Base-by-base conservation (phyloP, 1,284 basidiomycete genomes). In the Albatrellus sp. region DNA sequence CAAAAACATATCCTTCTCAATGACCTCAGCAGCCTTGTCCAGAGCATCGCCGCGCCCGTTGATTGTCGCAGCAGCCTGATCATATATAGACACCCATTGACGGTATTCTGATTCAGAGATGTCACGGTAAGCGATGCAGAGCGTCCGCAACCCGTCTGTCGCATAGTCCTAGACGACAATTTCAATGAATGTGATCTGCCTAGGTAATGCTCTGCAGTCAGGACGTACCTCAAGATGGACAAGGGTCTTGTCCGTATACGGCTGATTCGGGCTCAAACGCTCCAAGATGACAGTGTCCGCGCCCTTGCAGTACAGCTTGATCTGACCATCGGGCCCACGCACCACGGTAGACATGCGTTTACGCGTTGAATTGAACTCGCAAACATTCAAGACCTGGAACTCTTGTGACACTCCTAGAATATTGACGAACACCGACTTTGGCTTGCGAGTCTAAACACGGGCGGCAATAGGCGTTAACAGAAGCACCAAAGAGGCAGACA, bases 311-410 rank as follows among this genome's bases (percentile, higher is more conserved):
- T 89, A 98, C 10, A 99, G 64, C 64, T 92, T 96, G 67, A 98
- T 90, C 59, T 80, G 82, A 45, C 94, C 91, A 54, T 92, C 82
- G 0, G 93, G 87, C 31, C 77, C 73, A 13, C 91, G 80, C 20
- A 99, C 79, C 47, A 99, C 66, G 1, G 91, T 93, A 16, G 93
- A 97, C 96, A 99, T 98, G 46, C 96, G 77, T 60, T 99, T 98
- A 39, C 94, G 77, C 1, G 91, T 90, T 40, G 90, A 96, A 62
- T 98, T 98, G 73, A 99, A 98, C 63, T 98, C 96, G 73, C 92
- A 96, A 39, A 98, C 85, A 57, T 98, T 98, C 46, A 99, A 68
- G 44, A 98, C 79, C 61, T 98, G 80, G 59, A 82, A 98, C 60
- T 98, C 91, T 47, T 77, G 71, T 5, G 73, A 66, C 45, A 69